Evolutionary conservation across 2,329 filamentous ascomycete species (phyloP).

Genomic region (Diaporthe citri): DNA sequence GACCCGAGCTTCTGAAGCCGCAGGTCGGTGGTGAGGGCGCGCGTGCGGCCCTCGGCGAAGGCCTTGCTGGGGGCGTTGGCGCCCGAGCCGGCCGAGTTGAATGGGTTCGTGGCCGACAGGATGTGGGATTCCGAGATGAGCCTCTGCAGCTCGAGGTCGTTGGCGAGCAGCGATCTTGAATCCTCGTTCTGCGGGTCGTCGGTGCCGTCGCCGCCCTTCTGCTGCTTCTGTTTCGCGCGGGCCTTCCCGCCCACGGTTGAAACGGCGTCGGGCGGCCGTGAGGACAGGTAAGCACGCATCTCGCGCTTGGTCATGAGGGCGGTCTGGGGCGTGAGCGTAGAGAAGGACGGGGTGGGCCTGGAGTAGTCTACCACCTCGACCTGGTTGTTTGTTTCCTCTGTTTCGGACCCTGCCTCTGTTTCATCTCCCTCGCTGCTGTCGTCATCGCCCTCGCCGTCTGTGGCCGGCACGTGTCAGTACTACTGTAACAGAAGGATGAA

Average conservation of each 20-base stretch:
- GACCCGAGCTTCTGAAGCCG: slow-evolving; percentile 85
- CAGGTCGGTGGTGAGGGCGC: slow-evolving; percentile 86
- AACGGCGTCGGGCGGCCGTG: slow-evolving; percentile 58
- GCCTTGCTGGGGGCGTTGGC: slow-evolving; percentile 50
- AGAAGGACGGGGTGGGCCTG: slow-evolving; percentile 52
- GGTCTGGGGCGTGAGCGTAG: slow-evolving; percentile 45
- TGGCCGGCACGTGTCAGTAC: slow-evolving; percentile 21
- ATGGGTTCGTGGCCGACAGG: slow-evolving; percentile 69
- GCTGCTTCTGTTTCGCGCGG: slow-evolving; percentile 40
- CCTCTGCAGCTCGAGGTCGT: slow-evolving; percentile 92
- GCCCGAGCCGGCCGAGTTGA: slow-evolving; percentile 53
- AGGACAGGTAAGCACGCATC: slow-evolving; percentile 83
- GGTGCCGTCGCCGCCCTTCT: slow-evolving; percentile 43
- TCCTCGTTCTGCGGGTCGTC: slow-evolving; percentile 64
- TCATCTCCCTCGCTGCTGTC: slow-evolving; percentile 46
- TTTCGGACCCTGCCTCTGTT: slow-evolving; percentile 42
- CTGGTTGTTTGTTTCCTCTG: slow-evolving; percentile 32
- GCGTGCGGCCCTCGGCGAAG: slow-evolving; percentile 74
- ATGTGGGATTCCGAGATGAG: slow-evolving; percentile 94
- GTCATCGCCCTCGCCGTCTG: slow-evolving; percentile 44
- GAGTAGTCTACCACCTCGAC: slow-evolving; percentile 76
- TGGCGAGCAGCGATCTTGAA: slow-evolving; percentile 80
- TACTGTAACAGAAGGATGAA: neutral
- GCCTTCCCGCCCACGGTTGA: slow-evolving; percentile 43
- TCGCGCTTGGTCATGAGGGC: slow-evolving; percentile 73